phyloP scores from a whole-genome alignment of 2,329 filamentous ascomycete species.

The Bipolaris oryzae region DNA sequence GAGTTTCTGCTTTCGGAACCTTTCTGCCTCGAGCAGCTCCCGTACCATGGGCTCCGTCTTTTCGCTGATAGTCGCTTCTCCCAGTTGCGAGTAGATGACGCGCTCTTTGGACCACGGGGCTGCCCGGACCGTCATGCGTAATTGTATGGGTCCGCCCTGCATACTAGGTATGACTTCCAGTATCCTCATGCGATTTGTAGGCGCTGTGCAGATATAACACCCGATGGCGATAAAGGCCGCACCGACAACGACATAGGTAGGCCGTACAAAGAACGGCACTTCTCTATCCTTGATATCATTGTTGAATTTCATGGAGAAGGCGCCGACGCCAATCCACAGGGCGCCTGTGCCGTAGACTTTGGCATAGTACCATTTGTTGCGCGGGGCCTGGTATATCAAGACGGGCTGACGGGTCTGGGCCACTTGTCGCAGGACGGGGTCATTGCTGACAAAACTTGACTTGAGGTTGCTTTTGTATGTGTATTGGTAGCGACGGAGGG shows the following conservation, averaged over 20 bases:
- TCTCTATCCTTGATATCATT: constrained; percentile 39
- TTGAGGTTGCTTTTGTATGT: constrained; percentile 13
- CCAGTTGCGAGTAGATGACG: constrained; percentile 37
- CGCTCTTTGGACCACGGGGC: constrained; percentile 37
- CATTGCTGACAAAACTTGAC: constrained; percentile 29
- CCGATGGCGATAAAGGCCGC: constrained; percentile 38
- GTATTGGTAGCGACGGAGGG: constrained; percentile 32
- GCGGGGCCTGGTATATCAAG: constrained; percentile 42
- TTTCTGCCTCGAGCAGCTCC: constrained; percentile 41
- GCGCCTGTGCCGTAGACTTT: constrained; percentile 38
- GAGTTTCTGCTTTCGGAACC: constrained; percentile 34
- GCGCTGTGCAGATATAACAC: constrained; percentile 40
- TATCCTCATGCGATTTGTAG: constrained; percentile 37
- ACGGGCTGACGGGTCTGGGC: constrained; percentile 38
- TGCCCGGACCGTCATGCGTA: constrained; percentile 37
- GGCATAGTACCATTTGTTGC: constrained; percentile 33
- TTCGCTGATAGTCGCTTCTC: constrained; percentile 37
- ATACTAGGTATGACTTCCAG: constrained; percentile 41
- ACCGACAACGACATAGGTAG: constrained; percentile 42
- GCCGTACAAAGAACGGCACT: constrained; percentile 41
- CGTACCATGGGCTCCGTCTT: constrained; percentile 40
- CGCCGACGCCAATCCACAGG: constrained; percentile 34
- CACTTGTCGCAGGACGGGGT: constrained; percentile 44
- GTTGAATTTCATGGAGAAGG: constrained; percentile 41
- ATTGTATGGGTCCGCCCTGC: constrained; percentile 36